Percentiles rank a stretch among this genome's conserved stretches.
Conservation (phyloP, 2,329 filamentous ascomycete species). For the Zymoseptoria ardabiliae region DNA sequence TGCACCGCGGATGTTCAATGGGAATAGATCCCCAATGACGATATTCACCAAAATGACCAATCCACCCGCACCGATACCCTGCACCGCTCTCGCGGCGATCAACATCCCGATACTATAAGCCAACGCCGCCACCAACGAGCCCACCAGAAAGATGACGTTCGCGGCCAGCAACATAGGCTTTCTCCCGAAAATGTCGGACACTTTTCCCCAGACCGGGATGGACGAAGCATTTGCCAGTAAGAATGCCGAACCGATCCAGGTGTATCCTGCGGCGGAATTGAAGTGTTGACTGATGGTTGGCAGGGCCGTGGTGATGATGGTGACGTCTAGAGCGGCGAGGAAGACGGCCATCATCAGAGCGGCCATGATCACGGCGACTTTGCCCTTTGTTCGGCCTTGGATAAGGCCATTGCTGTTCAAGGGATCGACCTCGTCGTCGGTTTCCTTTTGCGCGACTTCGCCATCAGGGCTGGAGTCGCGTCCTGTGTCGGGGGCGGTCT, state of each 20-base stretch:
- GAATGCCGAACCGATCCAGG: conserved; percentile 48
- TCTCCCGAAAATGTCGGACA: conserved; percentile 45
- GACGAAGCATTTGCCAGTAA: conserved; percentile 38
- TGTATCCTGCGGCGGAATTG: conserved; percentile 44
- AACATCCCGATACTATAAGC: conserved; percentile 55
- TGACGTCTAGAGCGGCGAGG: conserved; percentile 54
- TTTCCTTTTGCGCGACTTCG: conserved; percentile 10
- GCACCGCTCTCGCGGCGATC: conserved; percentile 53
- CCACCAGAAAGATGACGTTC: conserved; percentile 49
- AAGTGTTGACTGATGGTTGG: conserved; percentile 34
- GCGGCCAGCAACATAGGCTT: conserved; percentile 55
- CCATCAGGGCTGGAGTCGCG: conserved; percentile 9
- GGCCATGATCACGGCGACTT: conserved; percentile 44
- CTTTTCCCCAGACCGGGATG: conserved; percentile 30
- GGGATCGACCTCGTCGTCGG: conserved; percentile 13
- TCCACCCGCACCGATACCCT: conserved; percentile 58
- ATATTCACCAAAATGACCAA: conserved; percentile 59
- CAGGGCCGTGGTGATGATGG: conserved; percentile 15
- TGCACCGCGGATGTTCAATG: conserved; percentile 47
- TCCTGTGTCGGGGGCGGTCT: neutral
- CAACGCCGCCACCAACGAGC: conserved; percentile 53
- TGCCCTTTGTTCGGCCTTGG: conserved; percentile 26
- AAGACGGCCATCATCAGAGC: conserved; percentile 46
- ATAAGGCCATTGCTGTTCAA: conserved; percentile 16
- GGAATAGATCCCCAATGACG: conserved; percentile 57